phyloP scores from a whole-genome alignment of 192 early-diverging fungal species.

The Coemansia biformis region DNA sequence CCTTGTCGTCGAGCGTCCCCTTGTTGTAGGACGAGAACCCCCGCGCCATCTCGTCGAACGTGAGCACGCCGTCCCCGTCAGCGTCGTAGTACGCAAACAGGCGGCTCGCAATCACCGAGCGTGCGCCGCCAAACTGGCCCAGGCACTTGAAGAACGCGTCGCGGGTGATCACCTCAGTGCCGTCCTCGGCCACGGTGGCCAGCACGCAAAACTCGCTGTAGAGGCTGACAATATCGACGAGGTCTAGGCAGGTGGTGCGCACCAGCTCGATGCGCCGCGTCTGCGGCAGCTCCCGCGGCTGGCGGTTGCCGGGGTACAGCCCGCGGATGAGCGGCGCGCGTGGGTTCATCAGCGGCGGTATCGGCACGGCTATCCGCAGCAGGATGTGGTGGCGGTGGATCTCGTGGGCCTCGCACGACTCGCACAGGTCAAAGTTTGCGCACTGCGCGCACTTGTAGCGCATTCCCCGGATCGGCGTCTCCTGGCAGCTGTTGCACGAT shows the following conservation, averaged over 20 bases:
- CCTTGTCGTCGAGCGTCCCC: conserved; percentile 82
- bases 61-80: conserved; percentile 70
- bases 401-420: conserved; percentile 79
- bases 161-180: conserved; percentile 66
- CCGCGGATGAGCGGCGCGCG: conserved; percentile 63
- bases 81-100: conserved; percentile 89
- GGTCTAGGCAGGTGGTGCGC: conserved; percentile 53
- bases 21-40: conserved; percentile 80
- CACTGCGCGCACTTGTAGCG: conserved; percentile 95
- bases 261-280: conserved; percentile 10
- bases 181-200: conserved; percentile 54
- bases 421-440: conserved; percentile 88
- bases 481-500: conserved; percentile 87
- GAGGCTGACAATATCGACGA: conserved; percentile 77
- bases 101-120: conserved; percentile 79
- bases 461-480: conserved; percentile 80
- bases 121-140: conserved; percentile 75
- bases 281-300: conserved; percentile 13
- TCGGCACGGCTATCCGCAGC: conserved; percentile 85
- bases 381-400: conserved; percentile 82
- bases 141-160: conserved; percentile 81
- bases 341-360: conserved; percentile 84
- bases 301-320: conserved; percentile 70
- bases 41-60: conserved; percentile 75
- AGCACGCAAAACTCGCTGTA: conserved; percentile 83